phyloP scores from a whole-genome alignment of 139 green algal genomes.

The Chlorella sp. region DNA sequence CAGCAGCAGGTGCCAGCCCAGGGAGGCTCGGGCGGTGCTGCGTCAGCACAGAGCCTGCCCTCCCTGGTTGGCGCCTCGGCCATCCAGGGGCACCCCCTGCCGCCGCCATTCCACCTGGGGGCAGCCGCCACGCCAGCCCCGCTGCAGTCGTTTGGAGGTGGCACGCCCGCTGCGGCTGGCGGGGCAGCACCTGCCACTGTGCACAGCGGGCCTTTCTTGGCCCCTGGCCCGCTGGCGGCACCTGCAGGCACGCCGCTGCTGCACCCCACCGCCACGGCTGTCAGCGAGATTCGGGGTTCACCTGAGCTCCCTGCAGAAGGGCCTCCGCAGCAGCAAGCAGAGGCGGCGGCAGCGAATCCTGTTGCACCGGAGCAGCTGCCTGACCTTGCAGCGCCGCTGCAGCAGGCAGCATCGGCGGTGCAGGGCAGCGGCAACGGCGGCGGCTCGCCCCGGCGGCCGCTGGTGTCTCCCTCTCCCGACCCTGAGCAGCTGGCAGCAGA shows the following conservation, averaged over 20 bases:
- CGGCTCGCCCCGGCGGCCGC: neutral
- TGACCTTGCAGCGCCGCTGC: neutral
- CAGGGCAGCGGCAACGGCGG: constrained; percentile 5
- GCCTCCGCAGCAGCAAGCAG: neutral
- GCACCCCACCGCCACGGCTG: neutral
- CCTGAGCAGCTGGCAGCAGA: neutral
- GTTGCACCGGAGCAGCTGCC: no score
- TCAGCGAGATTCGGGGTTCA: constrained; percentile 21
- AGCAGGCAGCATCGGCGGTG: constrained; percentile 1
- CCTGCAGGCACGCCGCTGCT: no score
- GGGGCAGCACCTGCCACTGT: neutral
- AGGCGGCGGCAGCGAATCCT: neutral
- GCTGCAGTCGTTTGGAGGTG: constrained; percentile 6
- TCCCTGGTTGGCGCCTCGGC: constrained; percentile 17
- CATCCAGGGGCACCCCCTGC: constrained; percentile 37
- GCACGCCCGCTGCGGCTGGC: neutral
- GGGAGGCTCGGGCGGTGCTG: neutral
- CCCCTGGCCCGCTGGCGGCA: neutral
- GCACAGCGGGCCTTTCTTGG: neutral
- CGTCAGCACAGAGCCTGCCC: constrained; percentile 22
- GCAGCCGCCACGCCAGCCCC: neutral
- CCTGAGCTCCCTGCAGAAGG: neutral
- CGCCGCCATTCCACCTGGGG: neutral
- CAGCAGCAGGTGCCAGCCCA: neutral
- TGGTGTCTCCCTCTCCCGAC: neutral